phyloP scores from a whole-genome alignment of 495 filamentous ascomycete genomes.

The Glonium stellatum region DNA sequence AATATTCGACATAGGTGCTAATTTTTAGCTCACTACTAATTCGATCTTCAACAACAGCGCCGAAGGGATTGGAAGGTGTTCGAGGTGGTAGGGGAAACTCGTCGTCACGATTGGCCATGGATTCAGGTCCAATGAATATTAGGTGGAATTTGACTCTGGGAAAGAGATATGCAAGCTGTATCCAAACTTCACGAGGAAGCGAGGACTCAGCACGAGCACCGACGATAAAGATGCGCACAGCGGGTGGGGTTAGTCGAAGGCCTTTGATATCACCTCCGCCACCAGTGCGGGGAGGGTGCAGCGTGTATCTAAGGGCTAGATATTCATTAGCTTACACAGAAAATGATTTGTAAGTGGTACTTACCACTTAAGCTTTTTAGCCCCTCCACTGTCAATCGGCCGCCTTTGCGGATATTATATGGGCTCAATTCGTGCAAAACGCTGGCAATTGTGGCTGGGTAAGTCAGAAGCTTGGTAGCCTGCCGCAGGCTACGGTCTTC shows the following conservation, averaged over 20 bases:
- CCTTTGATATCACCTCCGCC: constrained; percentile 67
- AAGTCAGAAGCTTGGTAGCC: constrained; percentile 85
- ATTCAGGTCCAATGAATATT: constrained; percentile 92
- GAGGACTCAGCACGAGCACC: constrained; percentile 95
- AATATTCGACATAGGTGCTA: constrained; percentile 94
- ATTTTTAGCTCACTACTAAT: constrained; percentile 85
- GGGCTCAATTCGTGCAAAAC: constrained; percentile 90
- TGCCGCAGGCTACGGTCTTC: constrained; percentile 80
- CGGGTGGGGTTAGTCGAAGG: constrained; percentile 72
- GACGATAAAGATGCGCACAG: constrained; percentile 86
- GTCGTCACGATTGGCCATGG: constrained; percentile 79
- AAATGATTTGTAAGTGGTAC: constrained; percentile 26
- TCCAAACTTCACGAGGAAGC: constrained; percentile 86
- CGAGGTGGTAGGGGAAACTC: constrained; percentile 87
- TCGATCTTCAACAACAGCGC: constrained; percentile 82
- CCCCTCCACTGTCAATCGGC: constrained; percentile 75
- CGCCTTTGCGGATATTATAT: constrained; percentile 65
- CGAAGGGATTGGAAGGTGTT: constrained; percentile 80
- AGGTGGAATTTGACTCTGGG: constrained; percentile 72
- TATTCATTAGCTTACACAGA: constrained; percentile 9
- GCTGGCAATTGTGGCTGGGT: constrained; percentile 84
- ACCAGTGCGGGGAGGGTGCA: constrained; percentile 79
- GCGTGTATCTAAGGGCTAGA: constrained; percentile 80
- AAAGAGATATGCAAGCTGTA: constrained; percentile 86
- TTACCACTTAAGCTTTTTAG: constrained; percentile 86